phyloP scores from a whole-genome alignment of 768 basidiomycete genomes.

The Trametes elegans region DNA sequence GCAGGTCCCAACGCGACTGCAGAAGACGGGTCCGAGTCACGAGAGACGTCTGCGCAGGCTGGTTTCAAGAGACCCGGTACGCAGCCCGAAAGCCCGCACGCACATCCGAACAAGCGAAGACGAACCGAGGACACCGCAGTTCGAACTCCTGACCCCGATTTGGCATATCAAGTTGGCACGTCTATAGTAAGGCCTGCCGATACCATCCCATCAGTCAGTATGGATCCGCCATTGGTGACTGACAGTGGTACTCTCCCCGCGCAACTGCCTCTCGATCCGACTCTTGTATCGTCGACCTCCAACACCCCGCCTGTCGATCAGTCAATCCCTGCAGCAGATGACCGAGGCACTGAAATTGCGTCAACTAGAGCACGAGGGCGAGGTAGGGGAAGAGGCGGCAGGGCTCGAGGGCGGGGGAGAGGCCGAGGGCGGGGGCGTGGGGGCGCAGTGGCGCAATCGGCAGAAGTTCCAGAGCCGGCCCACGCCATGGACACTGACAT shows the following conservation, averaged over 20 bases:
- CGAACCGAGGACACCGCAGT: background rate
- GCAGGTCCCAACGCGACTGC: background rate
- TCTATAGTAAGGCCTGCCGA: too few species aligned
- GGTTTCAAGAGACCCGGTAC: background rate
- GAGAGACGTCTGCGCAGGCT: too few species aligned
- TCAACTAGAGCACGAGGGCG: background rate
- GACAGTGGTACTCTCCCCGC: too few species aligned
- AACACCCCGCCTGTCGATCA: background rate
- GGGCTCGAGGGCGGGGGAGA: background rate
- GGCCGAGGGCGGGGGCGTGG: background rate
- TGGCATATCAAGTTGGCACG: too few species aligned
- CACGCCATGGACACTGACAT: background rate
- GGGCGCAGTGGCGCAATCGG: background rate
- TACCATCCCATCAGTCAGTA: too few species aligned
- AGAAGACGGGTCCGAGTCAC: background rate
- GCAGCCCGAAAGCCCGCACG: background rate
- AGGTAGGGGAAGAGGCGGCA: background rate
- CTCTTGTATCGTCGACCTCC: too few species aligned
- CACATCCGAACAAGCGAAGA: background rate
- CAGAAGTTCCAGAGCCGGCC: background rate
- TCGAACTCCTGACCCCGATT: background rate
- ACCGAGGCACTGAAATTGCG: background rate
- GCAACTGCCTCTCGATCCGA: too few species aligned
- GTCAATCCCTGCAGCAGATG: background rate
- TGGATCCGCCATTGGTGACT: too few species aligned